Evolutionary conservation across 2,329 filamentous ascomycete species (phyloP), one percentile per base, ranked within the genome.

Genomic region (Venturia pyrina): DNA sequence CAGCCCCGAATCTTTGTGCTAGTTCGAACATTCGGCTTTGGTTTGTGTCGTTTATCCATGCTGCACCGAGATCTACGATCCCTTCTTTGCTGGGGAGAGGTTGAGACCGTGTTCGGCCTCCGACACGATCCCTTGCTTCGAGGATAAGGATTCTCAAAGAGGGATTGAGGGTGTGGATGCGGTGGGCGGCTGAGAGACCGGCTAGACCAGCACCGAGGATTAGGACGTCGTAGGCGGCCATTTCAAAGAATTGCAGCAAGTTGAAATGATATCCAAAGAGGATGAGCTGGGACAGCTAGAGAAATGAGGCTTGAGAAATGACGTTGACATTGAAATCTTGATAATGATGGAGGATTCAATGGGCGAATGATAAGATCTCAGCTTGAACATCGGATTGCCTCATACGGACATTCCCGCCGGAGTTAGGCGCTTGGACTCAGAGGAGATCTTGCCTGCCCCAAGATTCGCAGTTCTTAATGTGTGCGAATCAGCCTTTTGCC

Each of bases 11-110:
- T 48, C 72, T 68, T 60, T 75, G 69, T 0, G 77, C 77, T 8
- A 83, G 71, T 0, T 71, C 74, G 68, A 73, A 79, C 62, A 85
- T 78, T 3, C 74, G 73, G 34, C 69, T 73, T 68, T 87, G 83
- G 63, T 79, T 83, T 0, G 75, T 79, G 64, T 85, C 81, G 68
- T 87, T 87, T 68, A 86, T 81, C 85, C 84, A 87, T 0, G 82
- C 83, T 0, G 83, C 85, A 2, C 84, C 84, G 0, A 85, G 70
- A 28, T 87, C 85, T 7, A 80, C 75, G 0, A 74, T 67, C 0
- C 78, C 79, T 2, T 71, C 72, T 37, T 70, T 76, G 13, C 43
- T 72, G 67, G 73, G 69, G 10, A 74, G 68, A 0, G 73, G 71
- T 3, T 73, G 66, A 3, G 76, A 80, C 73, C 75, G 81, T 0